Conservation (phyloP, 108 stramenopile genomes). For the Fragilariopsis cylindrus region DNA sequence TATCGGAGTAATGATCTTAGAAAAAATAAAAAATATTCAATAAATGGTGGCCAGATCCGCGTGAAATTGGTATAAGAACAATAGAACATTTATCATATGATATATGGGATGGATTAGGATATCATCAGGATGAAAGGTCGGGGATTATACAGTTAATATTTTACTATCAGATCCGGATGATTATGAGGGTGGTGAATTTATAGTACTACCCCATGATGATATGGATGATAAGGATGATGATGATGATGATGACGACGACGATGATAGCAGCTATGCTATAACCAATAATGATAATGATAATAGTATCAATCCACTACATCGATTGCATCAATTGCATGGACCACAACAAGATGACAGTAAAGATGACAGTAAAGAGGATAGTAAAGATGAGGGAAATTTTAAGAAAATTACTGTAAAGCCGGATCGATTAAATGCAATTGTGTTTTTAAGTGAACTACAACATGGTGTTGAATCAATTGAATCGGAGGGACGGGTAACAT, state of each 20-base stretch:
- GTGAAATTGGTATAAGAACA: slow-evolving; percentile 17
- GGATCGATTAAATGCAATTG: slow-evolving; percentile 7
- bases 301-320: too few species aligned
- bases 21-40: background rate
- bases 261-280: too few species aligned
- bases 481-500: background rate
- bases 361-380: too few species aligned
- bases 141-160: slow-evolving; percentile 20
- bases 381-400: too few species aligned
- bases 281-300: too few species aligned
- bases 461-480: slow-evolving; percentile 14
- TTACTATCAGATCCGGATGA: slow-evolving; percentile 23
- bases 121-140: slow-evolving; percentile 15
- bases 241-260: background rate
- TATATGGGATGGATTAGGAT: slow-evolving; percentile 2
- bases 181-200: slow-evolving; percentile 27
- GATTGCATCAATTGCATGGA: background rate
- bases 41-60: slow-evolving; percentile 13
- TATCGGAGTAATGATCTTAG: too few species aligned
- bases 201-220: background rate
- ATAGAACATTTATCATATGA: slow-evolving; percentile 24
- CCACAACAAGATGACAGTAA: background rate
- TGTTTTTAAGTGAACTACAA: slow-evolving; percentile 19
- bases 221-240: background rate
- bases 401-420: background rate